phyloP scores from a whole-genome alignment of 129 eudicot genomes.

The Flaveria ramosissima region DNA sequence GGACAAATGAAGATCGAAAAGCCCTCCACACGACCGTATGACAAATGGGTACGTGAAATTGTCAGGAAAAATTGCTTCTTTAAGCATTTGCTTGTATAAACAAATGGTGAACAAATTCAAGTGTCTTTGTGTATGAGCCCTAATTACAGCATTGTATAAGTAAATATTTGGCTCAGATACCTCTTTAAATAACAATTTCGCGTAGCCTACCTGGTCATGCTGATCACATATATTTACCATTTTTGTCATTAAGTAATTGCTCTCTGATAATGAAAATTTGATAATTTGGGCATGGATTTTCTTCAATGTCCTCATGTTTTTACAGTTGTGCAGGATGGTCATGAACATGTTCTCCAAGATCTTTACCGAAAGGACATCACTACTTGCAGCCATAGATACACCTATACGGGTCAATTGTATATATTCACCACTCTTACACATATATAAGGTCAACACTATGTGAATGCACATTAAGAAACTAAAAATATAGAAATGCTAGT shows the following conservation, averaged over 20 bases:
- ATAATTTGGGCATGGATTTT: constrained; percentile 12
- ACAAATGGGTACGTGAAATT: constrained; percentile 11
- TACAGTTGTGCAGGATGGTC: constrained; percentile 10
- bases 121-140: background rate
- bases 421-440: background rate
- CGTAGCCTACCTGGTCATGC: background rate
- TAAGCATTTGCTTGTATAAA: constrained; percentile 14
- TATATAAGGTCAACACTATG: background rate
- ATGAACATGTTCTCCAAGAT: constrained; percentile 18
- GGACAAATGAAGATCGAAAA: background rate
- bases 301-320: background rate
- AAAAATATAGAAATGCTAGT: background rate
- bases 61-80: background rate
- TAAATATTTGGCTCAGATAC: constrained; percentile 4
- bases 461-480: background rate
- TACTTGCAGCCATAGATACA: background rate
- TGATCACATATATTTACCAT: constrained; percentile 14
- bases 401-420: background rate
- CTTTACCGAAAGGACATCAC: background rate
- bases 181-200: constrained; percentile 4
- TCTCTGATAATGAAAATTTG: constrained; percentile 11
- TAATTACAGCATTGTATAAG: constrained; percentile 17
- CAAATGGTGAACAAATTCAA: background rate
- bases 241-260: constrained; percentile 3
- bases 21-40: constrained; percentile 4